These are phyloP conservation scores for Candida lessepsii DNA, from an alignment of 805 yeast species.

Conservation along the genomic window DNA sequence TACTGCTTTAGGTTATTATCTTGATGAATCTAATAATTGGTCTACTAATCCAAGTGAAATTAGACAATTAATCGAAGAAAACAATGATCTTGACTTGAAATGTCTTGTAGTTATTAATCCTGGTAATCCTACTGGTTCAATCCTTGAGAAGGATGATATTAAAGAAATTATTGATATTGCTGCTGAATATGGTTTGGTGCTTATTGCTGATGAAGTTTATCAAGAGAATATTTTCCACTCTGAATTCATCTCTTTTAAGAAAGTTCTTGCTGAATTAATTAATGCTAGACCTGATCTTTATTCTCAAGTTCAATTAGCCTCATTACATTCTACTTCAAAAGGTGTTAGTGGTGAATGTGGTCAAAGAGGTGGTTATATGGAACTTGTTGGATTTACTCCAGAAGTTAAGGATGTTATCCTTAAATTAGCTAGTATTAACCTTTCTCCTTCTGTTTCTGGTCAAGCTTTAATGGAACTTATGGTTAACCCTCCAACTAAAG, in stretches of 20 bases:
- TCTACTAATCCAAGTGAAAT: conserved; percentile 71
- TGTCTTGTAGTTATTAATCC: conserved; percentile 94
- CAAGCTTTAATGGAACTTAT: conserved; percentile 91
- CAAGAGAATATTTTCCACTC: conserved; percentile 88
- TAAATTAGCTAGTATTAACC: conserved; percentile 85
- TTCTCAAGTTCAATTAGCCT: conserved; percentile 79
- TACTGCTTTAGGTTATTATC: conserved; percentile 79
- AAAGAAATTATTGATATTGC: conserved; percentile 73
- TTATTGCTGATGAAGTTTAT: conserved; percentile 97
- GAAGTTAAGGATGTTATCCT: conserved; percentile 70
- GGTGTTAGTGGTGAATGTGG: conserved; percentile 99
- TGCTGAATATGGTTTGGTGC: conserved; percentile 77
- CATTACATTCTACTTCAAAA: conserved; percentile 95
- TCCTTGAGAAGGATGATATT: conserved; percentile 64
- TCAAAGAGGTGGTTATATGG: conserved; percentile 99
- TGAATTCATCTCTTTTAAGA: conserved; percentile 80
- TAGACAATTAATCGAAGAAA: conserved; percentile 49
- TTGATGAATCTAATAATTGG: conserved; percentile 84
- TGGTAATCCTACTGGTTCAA: conserved; percentile 97
- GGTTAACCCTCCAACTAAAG: conserved; percentile 85
- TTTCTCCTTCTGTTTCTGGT: conserved; percentile 94
- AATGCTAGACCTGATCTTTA: conserved; percentile 52
- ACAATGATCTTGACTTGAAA: conserved; percentile 64
- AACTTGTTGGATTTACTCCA: conserved; percentile 72
- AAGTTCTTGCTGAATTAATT: conserved; percentile 67